Base-by-base conservation (phyloP, 2,329 filamentous ascomycete genomes). In the Tolypocladium endophyticum region DNA sequence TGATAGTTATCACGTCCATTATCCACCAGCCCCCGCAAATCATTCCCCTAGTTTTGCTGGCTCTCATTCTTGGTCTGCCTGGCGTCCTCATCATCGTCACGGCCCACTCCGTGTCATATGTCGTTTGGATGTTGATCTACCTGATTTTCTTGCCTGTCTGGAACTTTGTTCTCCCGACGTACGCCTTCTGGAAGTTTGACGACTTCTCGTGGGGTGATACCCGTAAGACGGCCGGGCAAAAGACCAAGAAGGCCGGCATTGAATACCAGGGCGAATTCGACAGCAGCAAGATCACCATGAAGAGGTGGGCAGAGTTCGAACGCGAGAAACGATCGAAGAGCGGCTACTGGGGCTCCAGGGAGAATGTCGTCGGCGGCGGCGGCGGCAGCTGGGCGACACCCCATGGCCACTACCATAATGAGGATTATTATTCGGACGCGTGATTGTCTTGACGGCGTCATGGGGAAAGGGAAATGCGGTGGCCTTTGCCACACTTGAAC, bases 191-290 rank as follows among this genome's bases (percentile, higher is more conserved):
- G 94, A 97, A 99, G 77, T 99, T 99, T 72, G 94, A 99, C 73
- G 94, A 99, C 78, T 99, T 99, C 80, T 96, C 90, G 60, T 99
- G 94, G 94, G 94, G 94, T 69, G 95, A 99, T 64, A 99, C 94
- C 59, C 86, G 94, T 63, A 96, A 97, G 84, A 96, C 93, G 47
- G 90, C 87, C 0, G 92, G 92, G 35, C 93, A 96, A 70, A 90
- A 89, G 77, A 87, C 85, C 18, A 92, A 93, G 79, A 94, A 93
- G 77, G 89, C 83, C 2, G 90, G 90, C 38, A 86, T 92, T 63
- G 92, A 93, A 69, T 88, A 88, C 64, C 91, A 97, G 74, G 94
- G 94, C 64, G 94, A 97, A 74, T 99, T 99, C 69, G 95, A 99
- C 75, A 95, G 89, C 74, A 95, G 88, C 75, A 96, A 97, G 84